Conservation (phyloP, 805 yeast species). For the Priceomyces carsonii region DNA sequence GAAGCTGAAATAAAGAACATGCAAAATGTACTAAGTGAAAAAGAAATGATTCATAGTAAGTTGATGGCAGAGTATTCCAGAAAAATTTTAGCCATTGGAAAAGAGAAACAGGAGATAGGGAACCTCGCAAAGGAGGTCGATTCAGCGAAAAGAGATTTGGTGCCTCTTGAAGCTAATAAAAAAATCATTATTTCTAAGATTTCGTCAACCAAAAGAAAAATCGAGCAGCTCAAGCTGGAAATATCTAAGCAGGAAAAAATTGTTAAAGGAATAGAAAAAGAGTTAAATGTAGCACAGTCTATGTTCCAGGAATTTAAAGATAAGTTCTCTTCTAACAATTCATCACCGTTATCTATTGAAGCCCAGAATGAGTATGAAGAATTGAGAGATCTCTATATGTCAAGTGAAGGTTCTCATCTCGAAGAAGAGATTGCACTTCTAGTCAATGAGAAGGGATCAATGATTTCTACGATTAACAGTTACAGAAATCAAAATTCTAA, state of each 20-base stretch:
- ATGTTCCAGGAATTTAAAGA: constrained; percentile 33
- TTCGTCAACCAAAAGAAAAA: constrained; percentile 45
- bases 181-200: constrained; percentile 49
- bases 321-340: constrained; percentile 16
- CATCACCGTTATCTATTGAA: constrained; percentile 43
- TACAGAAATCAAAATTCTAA: constrained; percentile 31
- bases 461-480: constrained; percentile 26
- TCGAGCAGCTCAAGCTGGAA: constrained; percentile 53
- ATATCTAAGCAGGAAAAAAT: constrained; percentile 48
- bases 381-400: constrained; percentile 57
- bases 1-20: constrained; percentile 37
- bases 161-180: constrained; percentile 64
- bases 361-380: constrained; percentile 58
- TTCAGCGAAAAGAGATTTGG: constrained; percentile 45
- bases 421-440: constrained; percentile 50
- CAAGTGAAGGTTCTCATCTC: constrained; percentile 56
- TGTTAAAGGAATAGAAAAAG: constrained; percentile 44
- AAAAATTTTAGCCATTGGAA: constrained; percentile 42
- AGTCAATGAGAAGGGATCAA: constrained; percentile 45
- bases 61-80: constrained; percentile 46
- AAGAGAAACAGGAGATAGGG: constrained; percentile 37
- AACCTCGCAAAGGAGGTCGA: constrained; percentile 44
- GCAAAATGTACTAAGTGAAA: constrained; percentile 25
- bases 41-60: constrained; percentile 26
- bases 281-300: constrained; percentile 45